These are phyloP conservation scores for Penstemon barbatus DNA, from an alignment of 257 asterid species.

Conservation along the genomic window DNA sequence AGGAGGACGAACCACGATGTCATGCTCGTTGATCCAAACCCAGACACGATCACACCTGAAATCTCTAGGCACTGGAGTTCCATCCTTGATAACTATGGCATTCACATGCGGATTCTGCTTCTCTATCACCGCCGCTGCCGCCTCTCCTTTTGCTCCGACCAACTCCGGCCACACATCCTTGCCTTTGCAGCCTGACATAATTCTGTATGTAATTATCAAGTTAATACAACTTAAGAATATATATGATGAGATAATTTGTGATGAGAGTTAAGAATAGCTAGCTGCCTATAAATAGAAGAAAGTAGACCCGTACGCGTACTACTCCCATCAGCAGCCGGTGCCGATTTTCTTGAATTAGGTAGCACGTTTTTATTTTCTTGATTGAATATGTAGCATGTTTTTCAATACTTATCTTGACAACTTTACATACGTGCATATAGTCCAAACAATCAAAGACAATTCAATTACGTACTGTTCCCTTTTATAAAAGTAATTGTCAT, in stretches of 20 bases:
- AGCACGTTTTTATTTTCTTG: too few relatives aligned
- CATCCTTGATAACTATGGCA: constrained; percentile 31
- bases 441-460: constrained; percentile 1
- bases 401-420: too few relatives aligned
- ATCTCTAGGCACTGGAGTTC: constrained; percentile 27
- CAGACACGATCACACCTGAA: constrained; percentile 38
- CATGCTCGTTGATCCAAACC: constrained; percentile 29
- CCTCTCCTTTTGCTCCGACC: not conserved
- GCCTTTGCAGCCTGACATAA: not conserved
- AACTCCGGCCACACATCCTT: constrained; percentile 20
- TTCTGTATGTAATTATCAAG: too few relatives aligned
- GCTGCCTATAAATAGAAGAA: too few relatives aligned
- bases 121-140: not conserved
- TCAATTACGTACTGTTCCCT: too few relatives aligned
- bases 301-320: too few relatives aligned
- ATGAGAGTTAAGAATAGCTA: too few relatives aligned
- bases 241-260: too few relatives aligned
- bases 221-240: too few relatives aligned
- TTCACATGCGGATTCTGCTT: constrained; percentile 4
- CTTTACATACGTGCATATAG: not conserved
- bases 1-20: constrained; percentile 26
- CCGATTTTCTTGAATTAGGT: too few relatives aligned
- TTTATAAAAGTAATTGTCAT: not conserved
- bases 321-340: too few relatives aligned
- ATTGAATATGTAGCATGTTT: too few relatives aligned